Evolutionary conservation across 805 yeast species (phyloP).

Genomic region (Candida incommunis): DNA sequence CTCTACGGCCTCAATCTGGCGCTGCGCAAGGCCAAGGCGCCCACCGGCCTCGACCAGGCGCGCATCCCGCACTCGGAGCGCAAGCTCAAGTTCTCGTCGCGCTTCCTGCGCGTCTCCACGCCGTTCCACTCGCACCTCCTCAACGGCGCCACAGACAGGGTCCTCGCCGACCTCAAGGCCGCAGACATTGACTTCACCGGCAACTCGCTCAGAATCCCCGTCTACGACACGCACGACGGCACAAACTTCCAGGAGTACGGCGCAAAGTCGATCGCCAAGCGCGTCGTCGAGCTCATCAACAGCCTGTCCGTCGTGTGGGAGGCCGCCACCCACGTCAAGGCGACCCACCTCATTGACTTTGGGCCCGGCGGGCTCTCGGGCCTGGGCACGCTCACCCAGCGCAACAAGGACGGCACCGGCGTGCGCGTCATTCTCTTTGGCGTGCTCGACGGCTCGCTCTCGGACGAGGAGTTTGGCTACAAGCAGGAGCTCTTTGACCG

Average conservation of each 20-base stretch:
- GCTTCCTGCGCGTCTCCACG: constrained; percentile 88
- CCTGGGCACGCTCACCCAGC: constrained; percentile 87
- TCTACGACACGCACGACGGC: constrained; percentile 81
- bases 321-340: constrained; percentile 59
- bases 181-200: constrained; percentile 44
- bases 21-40: constrained; percentile 87
- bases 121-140: constrained; percentile 94
- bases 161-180: constrained; percentile 48
- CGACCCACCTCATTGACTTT: constrained; percentile 87
- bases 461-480: constrained; percentile 82
- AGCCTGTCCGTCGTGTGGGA: constrained; percentile 94
- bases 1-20: constrained; percentile 88
- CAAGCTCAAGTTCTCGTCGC: constrained; percentile 81
- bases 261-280: constrained; percentile 41
- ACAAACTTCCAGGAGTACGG: constrained; percentile 44
- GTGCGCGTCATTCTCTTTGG: constrained; percentile 90
- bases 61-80: constrained; percentile 90
- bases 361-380: constrained; percentile 99
- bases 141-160: constrained; percentile 51
- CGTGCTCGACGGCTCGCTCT: constrained; percentile 51
- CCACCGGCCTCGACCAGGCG: constrained; percentile 87
- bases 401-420: constrained; percentile 98
- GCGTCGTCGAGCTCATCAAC: constrained; percentile 74
- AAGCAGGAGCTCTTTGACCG: constrained; percentile 87
- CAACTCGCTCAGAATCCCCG: constrained; percentile 61